Conservation (phyloP, 1,139 yeast genomes). For the Sugiyamaella novakii region DNA sequence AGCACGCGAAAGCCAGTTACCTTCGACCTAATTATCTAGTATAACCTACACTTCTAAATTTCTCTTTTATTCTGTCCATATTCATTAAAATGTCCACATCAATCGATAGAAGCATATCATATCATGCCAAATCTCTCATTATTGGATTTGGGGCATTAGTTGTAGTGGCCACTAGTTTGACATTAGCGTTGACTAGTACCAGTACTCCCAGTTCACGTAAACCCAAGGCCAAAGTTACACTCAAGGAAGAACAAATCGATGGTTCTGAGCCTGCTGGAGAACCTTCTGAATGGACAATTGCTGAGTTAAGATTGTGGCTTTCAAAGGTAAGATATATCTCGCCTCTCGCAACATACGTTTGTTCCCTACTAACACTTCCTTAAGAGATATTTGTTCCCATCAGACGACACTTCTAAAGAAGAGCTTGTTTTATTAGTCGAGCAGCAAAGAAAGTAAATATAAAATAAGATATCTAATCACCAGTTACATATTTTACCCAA, state of each 20-base stretch:
- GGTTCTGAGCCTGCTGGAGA: slow-evolving; percentile 24
- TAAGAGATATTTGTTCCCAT: slow-evolving; percentile 34
- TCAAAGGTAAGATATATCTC: slow-evolving; percentile 32
- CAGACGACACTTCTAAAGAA: slow-evolving; percentile 30
- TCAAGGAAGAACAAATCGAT: slow-evolving; percentile 22
- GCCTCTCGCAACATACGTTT: too few relatives aligned
- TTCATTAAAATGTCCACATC: too few relatives aligned
- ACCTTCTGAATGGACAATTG: slow-evolving; percentile 32
- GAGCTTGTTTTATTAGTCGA: slow-evolving; percentile 31
- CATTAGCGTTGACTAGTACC: slow-evolving; percentile 26
- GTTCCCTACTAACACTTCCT: background rate
- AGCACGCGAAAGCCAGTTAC: too few relatives aligned
- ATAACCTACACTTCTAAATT: too few relatives aligned
- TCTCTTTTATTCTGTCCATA: too few relatives aligned
- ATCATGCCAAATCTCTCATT: slow-evolving; percentile 30
- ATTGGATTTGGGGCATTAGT: slow-evolving; percentile 35
- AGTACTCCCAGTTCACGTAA: slow-evolving; percentile 5
- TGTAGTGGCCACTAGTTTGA: slow-evolving; percentile 33
- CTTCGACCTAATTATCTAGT: too few relatives aligned
- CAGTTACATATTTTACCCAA: background rate
- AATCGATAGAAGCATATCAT: slow-evolving; percentile 26
- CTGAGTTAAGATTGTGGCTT: slow-evolving; percentile 30
- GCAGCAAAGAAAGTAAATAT: slow-evolving; percentile 11
- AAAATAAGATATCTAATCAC: background rate
- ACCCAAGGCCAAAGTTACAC: slow-evolving; percentile 9